Base-by-base conservation (phyloP, 768 basidiomycete genomes). In the Gymnopilus dilepis region DNA sequence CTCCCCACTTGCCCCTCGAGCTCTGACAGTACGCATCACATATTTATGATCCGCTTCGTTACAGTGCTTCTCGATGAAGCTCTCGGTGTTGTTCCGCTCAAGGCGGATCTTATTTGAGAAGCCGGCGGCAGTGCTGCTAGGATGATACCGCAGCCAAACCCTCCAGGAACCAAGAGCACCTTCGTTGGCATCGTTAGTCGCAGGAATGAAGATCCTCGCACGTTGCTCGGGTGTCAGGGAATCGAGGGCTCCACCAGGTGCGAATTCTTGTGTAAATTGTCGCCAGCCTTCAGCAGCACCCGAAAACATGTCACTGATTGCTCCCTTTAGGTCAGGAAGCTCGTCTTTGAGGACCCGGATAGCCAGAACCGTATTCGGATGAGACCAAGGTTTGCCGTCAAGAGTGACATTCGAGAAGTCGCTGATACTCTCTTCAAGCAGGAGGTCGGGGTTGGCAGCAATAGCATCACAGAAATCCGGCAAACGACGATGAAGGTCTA, bases 131-230 rank as follows among this genome's bases (percentile, higher is more conserved):
- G 53, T 13, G n/a, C 53, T 34, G 21, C 34, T 55, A 17, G 53
- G 53, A 40, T 55, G 53, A 40, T 17, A 55, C 33, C 34, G 53
- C 12, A 4, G 40, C 40, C 40, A 41, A 41, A 41, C 40, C n/a
- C 40, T 24, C 38, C 30, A 64, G 5, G 62, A 43, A 0, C 69
- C 65, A 1, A 70, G 55, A 12, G 43, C 59, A 4, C 69, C 69
- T 55, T 71, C 67, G 51, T 57, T 65, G 3, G 33, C 45, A 54
- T 71, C 70, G 30, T 70, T 70, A 2, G 67, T 70, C 1, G 63
- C 21, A 1, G 61, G 69, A 43, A 70, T 63, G 17, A 55, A 70
- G 3, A 65, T 21, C 2, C 21, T 3, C 6, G 24, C 24, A 1
- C 51, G 60, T 31, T 72, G 69, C 17, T 53, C 58, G 12, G 62